Percentiles rank a stretch among this genome's conserved stretches.
These are phyloP conservation scores for Lathyrus sativus DNA, from an alignment of 306 rosid species.

Conservation along the genomic window DNA sequence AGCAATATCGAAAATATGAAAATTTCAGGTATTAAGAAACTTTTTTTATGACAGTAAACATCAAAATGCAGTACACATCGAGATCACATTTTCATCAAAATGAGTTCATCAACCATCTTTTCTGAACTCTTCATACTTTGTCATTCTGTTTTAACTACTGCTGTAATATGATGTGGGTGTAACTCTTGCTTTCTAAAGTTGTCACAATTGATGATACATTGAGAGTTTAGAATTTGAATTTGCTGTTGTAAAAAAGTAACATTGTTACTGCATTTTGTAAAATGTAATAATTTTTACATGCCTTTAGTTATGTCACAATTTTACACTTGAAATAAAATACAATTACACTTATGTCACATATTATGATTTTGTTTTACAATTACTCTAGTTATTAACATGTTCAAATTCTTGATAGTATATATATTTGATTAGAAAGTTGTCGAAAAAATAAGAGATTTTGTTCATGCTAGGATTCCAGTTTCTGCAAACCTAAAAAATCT, in stretches of 20 bases:
- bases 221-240: slow-evolving; percentile 18
- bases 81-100: slow-evolving; percentile 8
- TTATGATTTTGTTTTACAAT: too few species aligned
- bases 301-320: too few species aligned
- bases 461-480: background rate
- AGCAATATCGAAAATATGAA: too few species aligned
- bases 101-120: background rate
- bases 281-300: too few species aligned
- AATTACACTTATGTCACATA: too few species aligned
- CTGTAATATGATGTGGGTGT: slow-evolving; percentile 39
- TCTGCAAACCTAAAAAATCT: slow-evolving; percentile 17
- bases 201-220: background rate
- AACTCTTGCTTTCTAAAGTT: slow-evolving; percentile 27
- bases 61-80: too few species aligned
- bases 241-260: background rate
- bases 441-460: slow-evolving; percentile 4
- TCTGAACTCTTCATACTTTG: background rate
- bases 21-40: too few species aligned
- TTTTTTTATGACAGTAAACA: too few species aligned
- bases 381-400: too few species aligned
- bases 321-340: too few species aligned
- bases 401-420: too few species aligned
- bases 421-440: slow-evolving; percentile 14
- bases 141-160: slow-evolving; percentile 37
- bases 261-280: background rate